A percentile compares a stretch with the other conserved stretches of the same genome.
Evolutionary conservation across 1,284 basidiomycete species (phyloP).

Genomic region (Apiotrichum mycotoxinovorans): DNA sequence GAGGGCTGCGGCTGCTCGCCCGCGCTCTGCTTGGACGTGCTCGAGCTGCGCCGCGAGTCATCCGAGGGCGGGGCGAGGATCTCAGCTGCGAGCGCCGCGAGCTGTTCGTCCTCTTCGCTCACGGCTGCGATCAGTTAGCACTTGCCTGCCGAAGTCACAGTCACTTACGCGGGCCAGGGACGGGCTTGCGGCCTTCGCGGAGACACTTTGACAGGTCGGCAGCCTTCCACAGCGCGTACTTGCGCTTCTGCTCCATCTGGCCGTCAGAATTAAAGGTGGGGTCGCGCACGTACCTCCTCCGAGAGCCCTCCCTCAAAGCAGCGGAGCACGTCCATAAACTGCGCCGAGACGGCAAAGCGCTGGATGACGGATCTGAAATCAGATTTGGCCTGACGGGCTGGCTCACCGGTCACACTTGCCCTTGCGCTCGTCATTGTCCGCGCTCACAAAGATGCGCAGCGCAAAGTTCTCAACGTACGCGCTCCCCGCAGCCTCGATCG

Average conservation of each 20-base stretch:
- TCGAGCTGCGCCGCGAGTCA: too few species aligned
- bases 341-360: conserved; percentile 48
- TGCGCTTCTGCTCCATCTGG: conserved; percentile 50
- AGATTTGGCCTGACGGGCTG: too few species aligned
- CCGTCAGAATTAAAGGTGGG: neutral
- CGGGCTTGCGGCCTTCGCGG: conserved; percentile 43
- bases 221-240: conserved; percentile 51
- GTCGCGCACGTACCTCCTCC: conserved; percentile 38
- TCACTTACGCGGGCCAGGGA: conserved; percentile 46
- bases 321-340: conserved; percentile 49
- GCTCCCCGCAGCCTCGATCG: conserved; percentile 72
- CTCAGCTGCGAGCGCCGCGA: neutral
- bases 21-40: too few species aligned
- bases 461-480: conserved; percentile 95
- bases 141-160: neutral
- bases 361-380: conserved; percentile 40
- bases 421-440: conserved; percentile 74
- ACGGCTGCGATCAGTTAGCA: conserved; percentile 24
- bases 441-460: conserved; percentile 74
- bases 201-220: conserved; percentile 47
- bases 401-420: conserved; percentile 69
- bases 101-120: conserved; percentile 12
- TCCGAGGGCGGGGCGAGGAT: neutral
- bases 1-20: too few species aligned
- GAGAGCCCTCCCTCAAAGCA: conserved; percentile 48